Percentiles rank a stretch among this genome's conserved stretches.
Conservation (phyloP, 2,329 filamentous ascomycete genomes). For the Mollisia scopiformis region DNA sequence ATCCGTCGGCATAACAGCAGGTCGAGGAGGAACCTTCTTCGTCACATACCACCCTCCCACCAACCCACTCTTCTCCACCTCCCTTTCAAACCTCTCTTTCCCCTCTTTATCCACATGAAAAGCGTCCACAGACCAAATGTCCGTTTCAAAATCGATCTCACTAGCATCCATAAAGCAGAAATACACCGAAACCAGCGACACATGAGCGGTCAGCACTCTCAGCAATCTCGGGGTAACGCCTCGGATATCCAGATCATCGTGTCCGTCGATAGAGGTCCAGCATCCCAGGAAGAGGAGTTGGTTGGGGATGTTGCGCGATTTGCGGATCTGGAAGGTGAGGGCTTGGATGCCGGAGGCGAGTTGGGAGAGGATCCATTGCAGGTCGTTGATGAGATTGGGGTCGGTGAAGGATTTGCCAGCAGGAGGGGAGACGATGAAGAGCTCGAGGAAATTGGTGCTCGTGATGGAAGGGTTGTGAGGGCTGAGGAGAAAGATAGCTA, state of each 20-base stretch:
- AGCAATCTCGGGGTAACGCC: neutral
- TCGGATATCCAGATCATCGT: neutral
- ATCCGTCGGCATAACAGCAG: neutral
- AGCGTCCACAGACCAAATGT: neutral
- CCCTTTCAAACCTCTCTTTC: neutral
- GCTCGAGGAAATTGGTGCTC: slow-evolving; percentile 2
- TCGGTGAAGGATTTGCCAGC: neutral
- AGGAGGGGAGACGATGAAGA: neutral
- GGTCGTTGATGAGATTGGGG: neutral
- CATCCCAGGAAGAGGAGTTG: neutral
- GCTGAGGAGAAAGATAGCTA: too few species aligned
- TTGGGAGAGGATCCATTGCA: neutral
- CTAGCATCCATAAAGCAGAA: neutral
- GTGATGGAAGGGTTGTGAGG: neutral
- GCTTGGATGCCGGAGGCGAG: neutral
- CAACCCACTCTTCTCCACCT: neutral
- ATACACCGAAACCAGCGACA: neutral
- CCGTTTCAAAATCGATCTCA: neutral
- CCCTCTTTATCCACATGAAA: neutral
- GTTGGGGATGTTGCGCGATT: neutral
- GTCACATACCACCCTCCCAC: neutral
- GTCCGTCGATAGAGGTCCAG: neutral
- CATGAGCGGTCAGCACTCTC: neutral
- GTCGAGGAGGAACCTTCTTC: neutral
- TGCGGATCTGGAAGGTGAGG: neutral